phyloP scores from a whole-genome alignment of 1,284 basidiomycete genomes.

The Leccinum subrobustum region DNA sequence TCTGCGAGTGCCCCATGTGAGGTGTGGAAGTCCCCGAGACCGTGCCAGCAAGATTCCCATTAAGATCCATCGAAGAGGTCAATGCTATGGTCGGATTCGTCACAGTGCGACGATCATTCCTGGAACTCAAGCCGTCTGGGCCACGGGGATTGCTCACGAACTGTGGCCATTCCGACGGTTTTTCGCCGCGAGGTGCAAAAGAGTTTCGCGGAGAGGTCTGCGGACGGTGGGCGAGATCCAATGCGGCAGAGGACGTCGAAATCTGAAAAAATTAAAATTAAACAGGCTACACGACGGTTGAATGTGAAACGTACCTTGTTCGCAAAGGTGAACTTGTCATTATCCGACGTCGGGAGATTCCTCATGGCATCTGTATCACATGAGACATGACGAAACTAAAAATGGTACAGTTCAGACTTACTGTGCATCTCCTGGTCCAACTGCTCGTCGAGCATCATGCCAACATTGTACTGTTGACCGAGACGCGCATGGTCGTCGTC shows the following conservation, averaged over 20 bases:
- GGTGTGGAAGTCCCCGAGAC: constrained; percentile 63
- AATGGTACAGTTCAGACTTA: constrained; percentile 40
- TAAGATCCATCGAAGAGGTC: constrained; percentile 52
- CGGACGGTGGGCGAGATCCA: constrained; percentile 89
- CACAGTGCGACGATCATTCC: constrained; percentile 62
- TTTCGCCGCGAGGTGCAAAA: constrained; percentile 61
- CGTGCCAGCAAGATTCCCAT: constrained; percentile 43
- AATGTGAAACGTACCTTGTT: constrained; percentile 56
- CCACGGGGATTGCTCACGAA: constrained; percentile 66
- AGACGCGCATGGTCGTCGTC: constrained; percentile 56
- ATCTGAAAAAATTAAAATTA: constrained; percentile 44
- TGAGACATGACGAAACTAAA: constrained; percentile 13
- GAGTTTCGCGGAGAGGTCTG: constrained; percentile 73
- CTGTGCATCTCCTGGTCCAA: constrained; percentile 89
- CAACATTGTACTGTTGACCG: constrained; percentile 68
- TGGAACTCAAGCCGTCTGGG: constrained; percentile 52
- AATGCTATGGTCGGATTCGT: constrained; percentile 71
- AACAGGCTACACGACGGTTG: not conserved
- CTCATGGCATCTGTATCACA: constrained; percentile 78
- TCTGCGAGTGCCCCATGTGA: constrained; percentile 59
- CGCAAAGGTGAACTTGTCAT: constrained; percentile 78
- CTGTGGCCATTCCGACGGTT: constrained; percentile 92
- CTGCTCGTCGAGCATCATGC: constrained; percentile 88
- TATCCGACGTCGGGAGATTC: constrained; percentile 88
- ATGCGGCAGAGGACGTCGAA: constrained; percentile 87